Base-by-base conservation (phyloP, 352 stramenopile species). In the Phytophthora chlamydospora region DNA sequence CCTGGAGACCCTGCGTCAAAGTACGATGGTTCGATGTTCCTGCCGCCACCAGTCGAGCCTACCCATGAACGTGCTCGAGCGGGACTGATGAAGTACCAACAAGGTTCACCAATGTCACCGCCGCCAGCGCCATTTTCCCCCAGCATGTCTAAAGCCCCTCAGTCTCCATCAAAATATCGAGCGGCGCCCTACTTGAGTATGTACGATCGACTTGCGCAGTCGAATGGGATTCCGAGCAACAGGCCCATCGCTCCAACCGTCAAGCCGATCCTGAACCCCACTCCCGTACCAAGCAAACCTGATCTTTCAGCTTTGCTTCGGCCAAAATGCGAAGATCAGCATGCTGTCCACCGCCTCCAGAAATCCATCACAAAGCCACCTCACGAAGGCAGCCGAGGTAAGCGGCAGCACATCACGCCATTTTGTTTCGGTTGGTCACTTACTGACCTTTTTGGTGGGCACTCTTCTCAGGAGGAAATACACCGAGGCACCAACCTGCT, bases 171-270 rank as follows among this genome's bases (percentile, higher is more conserved):
- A 6, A 73, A 66, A 17, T 34, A 42, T 17, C 21, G 64, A 40
- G 40, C 66, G 5, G 59, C 67, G 2, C 61, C 71, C 10, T 90
- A 91, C 32, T 62, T 89, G 38, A 91, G 82, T 56, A 60, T 90
- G 32, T 91, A 91, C 27, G 82, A 91, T 42, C 76, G 80, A 3
- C 60, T 91, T 2, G 78, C 75, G 1, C 71, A 79, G 34, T 82
- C 78, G 6, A 85, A 88, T 41, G 64, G 71, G 11, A 66, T 76
- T 29, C 39, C 35, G 9, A 42, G 53, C 31, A 74, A 72, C 24
- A 73, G 63, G 51, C 74, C 63, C 17, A 72, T 66, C 21, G 45
- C 61, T 14, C 75, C 70, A 29, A 48, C 70, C 7, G 70, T 74
- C 32, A 81, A 77, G 13, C 75, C 75, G 8, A 80, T 81, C 44